Conservation (phyloP, 495 filamentous ascomycete genomes). For the Podospora pseudoanserina region DNA sequence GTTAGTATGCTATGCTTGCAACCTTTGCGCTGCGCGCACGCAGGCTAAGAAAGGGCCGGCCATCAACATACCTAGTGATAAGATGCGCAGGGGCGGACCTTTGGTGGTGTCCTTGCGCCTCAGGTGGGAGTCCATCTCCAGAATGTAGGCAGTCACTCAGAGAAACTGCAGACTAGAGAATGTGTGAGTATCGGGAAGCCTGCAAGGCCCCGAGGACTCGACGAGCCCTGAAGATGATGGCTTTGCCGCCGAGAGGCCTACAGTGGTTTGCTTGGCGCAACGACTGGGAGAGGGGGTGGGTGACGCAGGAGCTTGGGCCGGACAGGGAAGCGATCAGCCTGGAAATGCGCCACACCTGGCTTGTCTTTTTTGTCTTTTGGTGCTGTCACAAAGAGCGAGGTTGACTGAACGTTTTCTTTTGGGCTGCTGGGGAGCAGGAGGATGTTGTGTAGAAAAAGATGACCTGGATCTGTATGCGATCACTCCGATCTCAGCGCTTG, state of each 20-base stretch:
- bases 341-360: not conserved
- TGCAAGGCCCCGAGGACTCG: conserved; percentile 10
- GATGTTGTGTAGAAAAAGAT: too few species aligned
- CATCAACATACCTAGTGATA: conserved; percentile 74
- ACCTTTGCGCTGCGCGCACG: not conserved
- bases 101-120: conserved; percentile 88
- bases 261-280: conserved; percentile 16
- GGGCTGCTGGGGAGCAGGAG: too few species aligned
- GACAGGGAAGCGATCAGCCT: conserved; percentile 29
- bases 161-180: not conserved
- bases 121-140: conserved; percentile 29
- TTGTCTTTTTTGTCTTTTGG: not conserved
- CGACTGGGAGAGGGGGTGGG: conserved; percentile 9
- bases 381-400: too few species aligned
- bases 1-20: not conserved
- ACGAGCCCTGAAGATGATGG: conserved; percentile 19
- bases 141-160: not conserved
- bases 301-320: conserved; percentile 30
- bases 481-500: too few species aligned
- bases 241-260: conserved; percentile 6
- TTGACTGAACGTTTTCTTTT: too few species aligned
- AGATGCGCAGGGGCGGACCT: conserved; percentile 83
- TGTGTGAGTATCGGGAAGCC: not conserved
- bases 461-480: too few species aligned
- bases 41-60: not conserved